These are phyloP conservation scores for Pythium grandisporangium DNA, from an alignment of 352 stramenopile genomes.

Conservation along the genomic window DNA sequence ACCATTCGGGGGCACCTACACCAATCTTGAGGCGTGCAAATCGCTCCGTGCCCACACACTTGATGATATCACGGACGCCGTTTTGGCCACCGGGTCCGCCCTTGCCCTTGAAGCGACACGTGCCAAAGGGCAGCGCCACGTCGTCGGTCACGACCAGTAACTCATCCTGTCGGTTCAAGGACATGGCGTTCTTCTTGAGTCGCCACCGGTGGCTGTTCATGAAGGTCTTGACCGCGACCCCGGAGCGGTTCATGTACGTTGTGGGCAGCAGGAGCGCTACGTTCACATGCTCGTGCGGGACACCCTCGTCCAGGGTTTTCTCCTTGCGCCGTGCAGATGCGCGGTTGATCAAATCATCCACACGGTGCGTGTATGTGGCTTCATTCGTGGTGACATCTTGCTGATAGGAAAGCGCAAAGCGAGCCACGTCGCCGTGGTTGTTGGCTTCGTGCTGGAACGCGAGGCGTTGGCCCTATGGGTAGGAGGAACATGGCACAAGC, in stretches of 20 bases:
- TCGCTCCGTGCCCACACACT: conserved; percentile 67
- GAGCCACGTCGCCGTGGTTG: conserved; percentile 57
- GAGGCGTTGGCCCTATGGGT: conserved; percentile 30
- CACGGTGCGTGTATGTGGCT: conserved; percentile 23
- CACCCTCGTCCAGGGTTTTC: conserved; percentile 61
- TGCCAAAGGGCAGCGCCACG: conserved; percentile 72
- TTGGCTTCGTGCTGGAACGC: conserved; percentile 41
- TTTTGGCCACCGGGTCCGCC: conserved; percentile 76
- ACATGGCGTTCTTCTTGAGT: conserved; percentile 76
- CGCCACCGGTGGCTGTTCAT: conserved; percentile 76
- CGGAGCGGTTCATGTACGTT: conserved; percentile 85
- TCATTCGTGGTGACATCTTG: conserved; percentile 35
- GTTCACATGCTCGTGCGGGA: conserved; percentile 65
- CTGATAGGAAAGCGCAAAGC: conserved; percentile 54
- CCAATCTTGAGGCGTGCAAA: conserved; percentile 81
- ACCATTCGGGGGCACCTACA: conserved; percentile 72
- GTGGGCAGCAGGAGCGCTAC: conserved; percentile 63
- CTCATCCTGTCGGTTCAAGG: conserved; percentile 76
- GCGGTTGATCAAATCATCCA: conserved; percentile 72
- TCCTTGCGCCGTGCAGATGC: conserved; percentile 67
- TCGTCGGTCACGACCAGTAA: conserved; percentile 79
- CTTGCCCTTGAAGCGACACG: conserved; percentile 74
- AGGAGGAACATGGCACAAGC: too few species aligned
- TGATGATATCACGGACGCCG: conserved; percentile 78
- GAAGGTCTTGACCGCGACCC: conserved; percentile 62